Evolutionary conservation across 129 eudicot species (phyloP), one percentile per base, ranked within the genome.

Genomic region (Lactuca saligna): DNA sequence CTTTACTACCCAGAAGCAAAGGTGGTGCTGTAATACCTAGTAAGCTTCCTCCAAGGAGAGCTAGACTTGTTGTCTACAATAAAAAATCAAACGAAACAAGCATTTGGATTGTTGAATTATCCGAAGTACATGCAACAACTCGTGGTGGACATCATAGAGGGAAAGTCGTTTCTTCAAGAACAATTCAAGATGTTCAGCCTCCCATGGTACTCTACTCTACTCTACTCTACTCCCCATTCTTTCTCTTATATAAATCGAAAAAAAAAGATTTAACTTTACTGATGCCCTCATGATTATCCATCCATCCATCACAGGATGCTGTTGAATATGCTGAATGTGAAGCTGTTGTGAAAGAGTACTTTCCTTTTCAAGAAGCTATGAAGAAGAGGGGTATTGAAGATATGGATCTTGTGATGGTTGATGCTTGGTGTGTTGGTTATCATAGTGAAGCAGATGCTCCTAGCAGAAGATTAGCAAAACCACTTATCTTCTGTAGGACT

Each of bases 71-170:
- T 66, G 92, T 89, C 65, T 92, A 92, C 80, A 94, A 89, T 69
- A 89, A 85, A 69, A 94, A 80, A 75, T 79, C 99, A 25, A 94
- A 94, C 20, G 94, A 85, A 79, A 88, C 96, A 42, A 91, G 97
- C 63, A 32, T 86, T 65, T 88, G 96, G 97, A 82, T 84, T 57
- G 96, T 91, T 72, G 91, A 88, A 77, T 56, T 91, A 32, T 79
- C 94, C 25, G 87, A 94, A 80, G 99, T 87, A 55, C 97, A 94
- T 69, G 99, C 99, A 61, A 76, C 93, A 38, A 89, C 97, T 66
- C 88, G 99, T 78, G 86, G 96, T 55, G 99, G 99, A 53, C 99
- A 87, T 72, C 97, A 89, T 66, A 84, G 94, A 71, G 97, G 97
- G 69, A 88, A 88, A 82, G 97, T 91, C 10, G 73, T 88, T 66